Percentiles rank a stretch among this genome's conserved stretches.
Conservation (phyloP, 495 filamentous ascomycete species). For the Cercophora samala region DNA sequence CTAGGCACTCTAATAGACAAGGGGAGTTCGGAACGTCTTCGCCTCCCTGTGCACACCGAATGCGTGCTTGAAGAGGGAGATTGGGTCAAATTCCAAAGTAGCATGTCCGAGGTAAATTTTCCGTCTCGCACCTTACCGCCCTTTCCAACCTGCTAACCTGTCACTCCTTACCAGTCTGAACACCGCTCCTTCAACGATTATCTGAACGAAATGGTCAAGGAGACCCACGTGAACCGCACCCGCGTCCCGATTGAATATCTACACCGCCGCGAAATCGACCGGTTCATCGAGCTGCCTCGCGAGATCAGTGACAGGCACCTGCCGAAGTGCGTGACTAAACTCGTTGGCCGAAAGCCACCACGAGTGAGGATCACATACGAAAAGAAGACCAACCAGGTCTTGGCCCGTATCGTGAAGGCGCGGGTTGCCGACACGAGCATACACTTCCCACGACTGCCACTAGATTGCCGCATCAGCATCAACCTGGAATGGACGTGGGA, state of each 20-base stretch:
- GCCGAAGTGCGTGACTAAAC: constrained; percentile 46
- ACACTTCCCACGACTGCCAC: constrained; percentile 62
- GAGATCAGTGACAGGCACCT: constrained; percentile 40
- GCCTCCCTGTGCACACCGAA: constrained; percentile 62
- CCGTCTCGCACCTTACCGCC: neutral
- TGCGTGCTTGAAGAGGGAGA: constrained; percentile 54
- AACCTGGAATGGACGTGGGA: constrained; percentile 86
- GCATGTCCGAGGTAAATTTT: constrained; percentile 74
- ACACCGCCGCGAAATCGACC: constrained; percentile 76
- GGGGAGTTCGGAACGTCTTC: constrained; percentile 62
- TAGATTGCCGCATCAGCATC: constrained; percentile 86
- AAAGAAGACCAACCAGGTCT: constrained; percentile 63
- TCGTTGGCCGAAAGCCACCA: constrained; percentile 52
- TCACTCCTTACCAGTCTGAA: constrained; percentile 55
- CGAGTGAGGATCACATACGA: constrained; percentile 77
- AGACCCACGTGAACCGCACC: constrained; percentile 43
- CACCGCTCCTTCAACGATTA: constrained; percentile 75
- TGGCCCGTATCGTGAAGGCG: constrained; percentile 85
- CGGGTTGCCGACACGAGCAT: constrained; percentile 81
- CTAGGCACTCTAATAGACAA: constrained; percentile 75
- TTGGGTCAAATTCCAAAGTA: constrained; percentile 64
- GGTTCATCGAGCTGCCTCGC: constrained; percentile 73
- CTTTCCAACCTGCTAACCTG: constrained; percentile 10
- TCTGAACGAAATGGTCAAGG: constrained; percentile 65
- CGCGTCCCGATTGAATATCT: constrained; percentile 73